Conservation (phyloP, 164 flowering plant species). For the Sedum album region DNA sequence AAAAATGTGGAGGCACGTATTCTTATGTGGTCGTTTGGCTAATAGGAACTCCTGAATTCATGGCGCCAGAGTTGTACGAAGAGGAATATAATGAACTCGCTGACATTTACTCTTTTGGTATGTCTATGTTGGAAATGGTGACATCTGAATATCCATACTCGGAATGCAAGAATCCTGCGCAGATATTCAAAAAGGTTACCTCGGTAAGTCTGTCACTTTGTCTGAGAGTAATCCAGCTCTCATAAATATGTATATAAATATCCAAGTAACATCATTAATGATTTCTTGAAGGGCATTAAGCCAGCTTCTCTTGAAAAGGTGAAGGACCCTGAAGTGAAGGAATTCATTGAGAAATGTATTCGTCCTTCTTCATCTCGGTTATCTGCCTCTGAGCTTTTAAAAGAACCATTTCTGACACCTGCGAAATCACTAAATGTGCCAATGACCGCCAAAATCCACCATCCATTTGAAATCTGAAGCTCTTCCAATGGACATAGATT, state of each 20-base stretch:
- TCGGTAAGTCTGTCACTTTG: conserved; percentile 31
- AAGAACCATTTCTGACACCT: conserved; percentile 34
- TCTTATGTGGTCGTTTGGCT: not conserved
- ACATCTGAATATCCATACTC: conserved; percentile 66
- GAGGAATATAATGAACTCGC: conserved; percentile 68
- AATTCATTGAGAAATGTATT: conserved; percentile 73
- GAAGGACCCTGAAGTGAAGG: conserved; percentile 43
- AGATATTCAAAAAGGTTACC: conserved; percentile 64
- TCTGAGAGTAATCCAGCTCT: conserved; percentile 26
- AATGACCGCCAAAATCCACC: not conserved
- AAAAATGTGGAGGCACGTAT: not conserved
- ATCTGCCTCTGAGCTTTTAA: conserved; percentile 11
- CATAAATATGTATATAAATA: not conserved
- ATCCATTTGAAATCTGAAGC: not conserved
- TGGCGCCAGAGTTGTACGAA: conserved; percentile 85
- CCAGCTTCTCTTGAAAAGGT: conserved; percentile 64
- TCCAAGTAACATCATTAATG: too few relatives aligned
- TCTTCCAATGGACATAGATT: not conserved
- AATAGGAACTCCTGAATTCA: conserved; percentile 72
- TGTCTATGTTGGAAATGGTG: conserved; percentile 72
- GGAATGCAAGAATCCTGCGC: conserved; percentile 64
- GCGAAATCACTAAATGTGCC: not conserved
- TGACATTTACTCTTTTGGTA: conserved; percentile 74
- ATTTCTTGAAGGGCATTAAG: conserved; percentile 65
- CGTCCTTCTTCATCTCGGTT: conserved; percentile 13